Percentiles rank a stretch among this genome's conserved stretches.
Conservation (phyloP, 306 rosid species). For the Hippophae gyantsensis region DNA sequence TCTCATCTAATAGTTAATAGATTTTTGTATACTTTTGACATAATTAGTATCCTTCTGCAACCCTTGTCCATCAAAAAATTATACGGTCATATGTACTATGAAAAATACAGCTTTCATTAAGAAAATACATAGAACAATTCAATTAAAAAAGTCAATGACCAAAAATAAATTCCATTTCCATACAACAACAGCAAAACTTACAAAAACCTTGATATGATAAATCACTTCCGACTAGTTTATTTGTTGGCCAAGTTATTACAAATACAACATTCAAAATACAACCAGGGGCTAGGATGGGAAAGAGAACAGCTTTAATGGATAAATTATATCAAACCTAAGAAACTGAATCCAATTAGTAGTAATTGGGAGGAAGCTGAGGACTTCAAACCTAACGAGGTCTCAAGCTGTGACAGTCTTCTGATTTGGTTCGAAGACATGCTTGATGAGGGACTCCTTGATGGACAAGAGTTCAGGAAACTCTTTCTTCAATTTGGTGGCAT, state of each 20-base stretch:
- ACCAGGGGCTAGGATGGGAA: constrained; percentile 12
- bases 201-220: constrained; percentile 5
- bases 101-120: neutral
- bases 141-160: neutral
- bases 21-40: too few species aligned
- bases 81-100: too few species aligned
- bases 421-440: constrained; percentile 67
- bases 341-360: constrained; percentile 23
- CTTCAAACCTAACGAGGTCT: constrained; percentile 5
- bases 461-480: constrained; percentile 72
- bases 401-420: constrained; percentile 35
- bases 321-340: constrained; percentile 19
- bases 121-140: neutral
- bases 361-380: constrained; percentile 21
- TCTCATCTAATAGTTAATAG: too few species aligned
- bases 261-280: constrained; percentile 24
- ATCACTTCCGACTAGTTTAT: constrained; percentile 31
- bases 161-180: constrained; percentile 3
- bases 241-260: constrained; percentile 15
- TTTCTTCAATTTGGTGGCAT: constrained; percentile 45
- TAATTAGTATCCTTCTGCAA: too few species aligned
- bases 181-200: constrained; percentile 7
- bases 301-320: constrained; percentile 7
- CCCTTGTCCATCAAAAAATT: too few species aligned
- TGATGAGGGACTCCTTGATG: constrained; percentile 75